phyloP scores from a whole-genome alignment of 2,329 filamentous ascomycete species.

The Neopestalotiopsis rosae region DNA sequence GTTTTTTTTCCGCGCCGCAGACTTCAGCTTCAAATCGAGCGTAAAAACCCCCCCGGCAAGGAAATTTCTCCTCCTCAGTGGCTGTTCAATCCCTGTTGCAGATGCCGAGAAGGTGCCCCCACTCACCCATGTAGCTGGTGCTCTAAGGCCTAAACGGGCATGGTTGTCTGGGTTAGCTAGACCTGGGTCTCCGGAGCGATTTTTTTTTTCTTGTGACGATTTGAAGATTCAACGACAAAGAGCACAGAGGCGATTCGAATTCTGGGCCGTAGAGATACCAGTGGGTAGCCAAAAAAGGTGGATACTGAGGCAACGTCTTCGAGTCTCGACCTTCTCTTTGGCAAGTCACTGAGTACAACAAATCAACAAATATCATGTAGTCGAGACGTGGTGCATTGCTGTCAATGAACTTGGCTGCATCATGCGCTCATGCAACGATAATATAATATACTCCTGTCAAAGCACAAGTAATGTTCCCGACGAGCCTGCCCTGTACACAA shows the following conservation, averaged over 20 bases:
- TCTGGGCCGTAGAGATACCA: neutral
- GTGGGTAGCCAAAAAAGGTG: neutral
- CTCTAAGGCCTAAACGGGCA: neutral
- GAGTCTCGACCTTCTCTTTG: neutral
- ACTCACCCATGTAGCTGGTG: neutral
- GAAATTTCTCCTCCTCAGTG: conserved; percentile 3
- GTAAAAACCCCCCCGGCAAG: neutral
- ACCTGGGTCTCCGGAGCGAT: conserved; percentile 18
- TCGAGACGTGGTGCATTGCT: neutral
- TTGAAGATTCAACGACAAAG: conserved; percentile 25
- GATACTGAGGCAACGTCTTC: neutral
- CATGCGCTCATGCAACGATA: neutral
- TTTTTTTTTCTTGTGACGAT: conserved; percentile 7
- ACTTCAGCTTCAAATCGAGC: neutral
- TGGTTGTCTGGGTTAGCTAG: neutral
- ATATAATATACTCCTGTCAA: neutral
- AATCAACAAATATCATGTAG: neutral
- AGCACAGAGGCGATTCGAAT: neutral
- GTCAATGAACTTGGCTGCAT: neutral
- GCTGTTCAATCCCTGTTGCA: conserved; percentile 9
- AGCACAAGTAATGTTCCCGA: neutral
- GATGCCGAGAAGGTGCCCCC: conserved; percentile 17
- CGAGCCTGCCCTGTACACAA: neutral
- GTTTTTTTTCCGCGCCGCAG: neutral
- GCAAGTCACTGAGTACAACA: neutral